Conservation (phyloP, 208 protist genomes). For the Jaenimonas drosophilae region DNA sequence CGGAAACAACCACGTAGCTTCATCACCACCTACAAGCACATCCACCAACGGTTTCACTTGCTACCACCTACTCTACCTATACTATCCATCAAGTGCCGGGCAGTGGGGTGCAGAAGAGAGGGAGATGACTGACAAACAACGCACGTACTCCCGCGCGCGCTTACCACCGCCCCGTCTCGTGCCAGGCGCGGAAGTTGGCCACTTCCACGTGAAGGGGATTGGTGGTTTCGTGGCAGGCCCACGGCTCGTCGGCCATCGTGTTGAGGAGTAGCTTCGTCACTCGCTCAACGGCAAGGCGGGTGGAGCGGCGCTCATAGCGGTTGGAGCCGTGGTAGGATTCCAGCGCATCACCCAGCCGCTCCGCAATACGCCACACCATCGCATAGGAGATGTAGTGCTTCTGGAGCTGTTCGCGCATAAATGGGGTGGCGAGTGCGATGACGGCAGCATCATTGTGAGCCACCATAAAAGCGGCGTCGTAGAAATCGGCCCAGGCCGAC, state of each 20-base stretch:
- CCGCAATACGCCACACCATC: constrained; percentile 80
- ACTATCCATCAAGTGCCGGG: too few species aligned
- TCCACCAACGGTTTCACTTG: too few species aligned
- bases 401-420: constrained; percentile 71
- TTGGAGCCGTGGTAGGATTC: constrained; percentile 18
- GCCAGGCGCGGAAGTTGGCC: constrained; percentile 77
- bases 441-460: constrained; percentile 69
- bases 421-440: constrained; percentile 36
- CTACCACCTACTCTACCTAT: too few species aligned
- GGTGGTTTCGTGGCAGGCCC: constrained; percentile 60
- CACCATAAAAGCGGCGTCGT: constrained; percentile 42
- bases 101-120: too few species aligned
- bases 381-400: constrained; percentile 70
- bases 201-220: constrained; percentile 70
- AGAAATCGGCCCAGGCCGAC: constrained; percentile 59
- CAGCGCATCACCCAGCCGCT: constrained; percentile 64
- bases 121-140: too few species aligned
- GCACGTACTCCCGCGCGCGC: too few species aligned
- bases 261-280: constrained; percentile 85
- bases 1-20: too few species aligned
- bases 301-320: constrained; percentile 34
- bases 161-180: constrained; percentile 86
- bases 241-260: constrained; percentile 79
- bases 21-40: too few species aligned
- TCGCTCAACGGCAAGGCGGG: constrained; percentile 58